Evolutionary conservation across 2,329 filamentous ascomycete species (phyloP), one percentile per base, ranked within the genome.

Genomic region (Talaromyces sp.): DNA sequence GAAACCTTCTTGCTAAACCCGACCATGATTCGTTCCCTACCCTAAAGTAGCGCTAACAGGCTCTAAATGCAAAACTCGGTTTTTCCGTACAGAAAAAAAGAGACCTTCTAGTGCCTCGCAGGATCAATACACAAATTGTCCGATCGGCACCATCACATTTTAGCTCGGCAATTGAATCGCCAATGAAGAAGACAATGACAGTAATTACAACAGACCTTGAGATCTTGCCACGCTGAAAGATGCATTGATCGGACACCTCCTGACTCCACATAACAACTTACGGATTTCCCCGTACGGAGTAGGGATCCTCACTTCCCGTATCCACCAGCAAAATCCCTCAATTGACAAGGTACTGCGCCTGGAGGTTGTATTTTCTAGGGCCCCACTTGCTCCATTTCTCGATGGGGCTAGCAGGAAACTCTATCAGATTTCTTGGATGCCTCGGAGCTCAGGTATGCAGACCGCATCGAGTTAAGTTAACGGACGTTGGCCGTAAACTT

Each of bases 301-400:
- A 63, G 30, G 24, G 60, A 63, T 62, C 50, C 22, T 16, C 46
- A 24, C n/a, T 24, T 35, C 46, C 46, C 55, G 47, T 47, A 43
- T 46, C 57, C 57, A 56, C 54, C 16, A 20, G 22, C 49, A 56
- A 63, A 62, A 60, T 60, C 29, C 53, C 56, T 58, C 57, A 56
- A 49, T 36, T 30, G 24, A 27, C 16, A 11, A 46, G 24, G 24
- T 27, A 27, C 24, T 27, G 24, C 24, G 35, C 14, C 35, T n/a
- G 24, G 46, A 45, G 17, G 17, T 29, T 33, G 11, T 27, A 1
- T 35, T 33, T 13, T 47, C 32, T 43, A 46, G 20, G 5, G 45
- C 24, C 35, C 57, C 55, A 51, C 52, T 46, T n/a, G 13, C 35
- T 41, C 9, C 17, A 42, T 44, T n/a, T 33, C 29, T 14, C 35